phyloP scores from a whole-genome alignment of 805 yeast species.

The Ogataea neopini region DNA sequence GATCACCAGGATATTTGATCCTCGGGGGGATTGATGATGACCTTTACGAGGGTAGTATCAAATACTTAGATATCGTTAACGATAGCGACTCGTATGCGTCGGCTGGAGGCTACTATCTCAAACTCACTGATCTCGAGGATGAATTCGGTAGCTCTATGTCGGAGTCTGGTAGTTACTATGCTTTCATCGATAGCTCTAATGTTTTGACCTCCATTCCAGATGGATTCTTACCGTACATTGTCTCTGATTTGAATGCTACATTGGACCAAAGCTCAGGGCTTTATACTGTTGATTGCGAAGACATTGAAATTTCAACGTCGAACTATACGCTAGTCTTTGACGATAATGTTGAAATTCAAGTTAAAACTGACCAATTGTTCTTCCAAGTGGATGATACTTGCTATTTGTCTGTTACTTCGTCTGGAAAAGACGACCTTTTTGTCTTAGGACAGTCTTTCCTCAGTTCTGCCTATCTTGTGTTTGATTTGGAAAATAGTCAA shows the following conservation, averaged over 20 bases:
- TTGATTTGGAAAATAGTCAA: conserved; percentile 57
- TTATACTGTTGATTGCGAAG: conserved; percentile 26
- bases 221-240: conserved; percentile 20
- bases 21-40: conserved; percentile 37
- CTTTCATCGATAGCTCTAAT: conserved; percentile 58
- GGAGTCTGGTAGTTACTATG: conserved; percentile 25
- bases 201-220: conserved; percentile 51
- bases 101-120: conserved; percentile 21
- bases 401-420: conserved; percentile 22
- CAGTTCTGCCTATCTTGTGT: conserved; percentile 63
- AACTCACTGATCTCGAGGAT: conserved; percentile 17
- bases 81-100: conserved; percentile 11
- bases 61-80: conserved; percentile 18
- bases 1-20: conserved; percentile 29
- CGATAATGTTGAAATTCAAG: conserved; percentile 21
- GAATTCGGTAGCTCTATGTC: conserved; percentile 13
- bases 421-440: conserved; percentile 22
- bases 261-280: conserved; percentile 19
- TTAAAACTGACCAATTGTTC: conserved; percentile 23
- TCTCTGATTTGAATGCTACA: conserved; percentile 17
- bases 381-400: conserved; percentile 21
- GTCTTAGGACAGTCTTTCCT: conserved; percentile 69
- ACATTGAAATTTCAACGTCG: conserved; percentile 15
- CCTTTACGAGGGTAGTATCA: conserved; percentile 26
- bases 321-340: conserved; percentile 20